Base-by-base conservation (phyloP, 139 green algal genomes). In the Nannochloris sp. region DNA sequence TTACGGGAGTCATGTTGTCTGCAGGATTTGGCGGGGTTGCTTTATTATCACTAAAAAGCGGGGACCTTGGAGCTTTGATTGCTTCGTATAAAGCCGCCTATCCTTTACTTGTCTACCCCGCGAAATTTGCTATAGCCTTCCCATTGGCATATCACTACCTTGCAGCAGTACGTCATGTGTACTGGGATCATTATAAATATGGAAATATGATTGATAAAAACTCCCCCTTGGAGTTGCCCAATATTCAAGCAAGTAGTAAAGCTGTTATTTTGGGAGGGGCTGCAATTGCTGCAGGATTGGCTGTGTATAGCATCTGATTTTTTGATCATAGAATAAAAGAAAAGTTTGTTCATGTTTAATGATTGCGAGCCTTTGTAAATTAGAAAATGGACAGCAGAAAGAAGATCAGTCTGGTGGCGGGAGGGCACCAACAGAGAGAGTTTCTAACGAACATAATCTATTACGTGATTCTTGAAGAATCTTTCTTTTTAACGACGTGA, bases 61-160 rank as follows among this genome's bases (percentile, higher is more conserved):
- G 85, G 31, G 81, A 92, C 67, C 64, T 95, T 9, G 72, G 81
- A 4, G 71, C 59, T 23, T 54, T 73, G 0, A 71, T 97, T 3
- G 64, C 76, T 2, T 64, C 70, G 9, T 74, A 90, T 32, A 86
- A 83, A 13, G 53, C 73, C 9, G 64, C 71, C 25, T 71, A 70
- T 33, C 80, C 83, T 3, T 34, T 87, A 37, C 69, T 95, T 54
- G 74, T 88, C 8, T 77, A 87, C 53, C 88, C 85, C 2, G 68
- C 75, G 46, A 93, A 93, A 70, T 79, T 83, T 13, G 61, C 76
- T 0, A 62, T 97, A 13, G 62, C 81, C 0, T 96, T 90, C 67
- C 84, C 83, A 4, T 74, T 98, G 27, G 64, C 95, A n/a, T 98
- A 92, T 68, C 92, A 98, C 77, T 95, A 89, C 48, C 36, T 92